Evolutionary conservation across 2,329 filamentous ascomycete species (phyloP).

Genomic region (Albophoma yamanashiensis): DNA sequence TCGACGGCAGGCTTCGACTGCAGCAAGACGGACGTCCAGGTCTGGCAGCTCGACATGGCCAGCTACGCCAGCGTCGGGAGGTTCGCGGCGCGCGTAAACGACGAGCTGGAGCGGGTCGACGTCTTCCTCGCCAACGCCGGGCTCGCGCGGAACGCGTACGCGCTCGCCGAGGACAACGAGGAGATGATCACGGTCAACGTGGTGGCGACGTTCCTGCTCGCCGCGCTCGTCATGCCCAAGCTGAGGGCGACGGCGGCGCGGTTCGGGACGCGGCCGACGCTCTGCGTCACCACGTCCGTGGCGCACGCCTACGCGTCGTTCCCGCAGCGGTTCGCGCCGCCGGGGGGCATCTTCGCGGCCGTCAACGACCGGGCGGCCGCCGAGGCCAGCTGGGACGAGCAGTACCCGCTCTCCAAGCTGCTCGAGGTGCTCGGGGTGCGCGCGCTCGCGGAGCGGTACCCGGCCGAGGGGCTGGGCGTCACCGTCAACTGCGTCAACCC

Average conservation of each 20-base stretch:
- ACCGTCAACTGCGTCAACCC: conserved; percentile 41
- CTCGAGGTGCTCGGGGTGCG: conserved; percentile 17
- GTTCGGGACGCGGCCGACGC: conserved; percentile 11
- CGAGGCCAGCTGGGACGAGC: conserved; percentile 4
- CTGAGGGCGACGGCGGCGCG: conserved; percentile 27
- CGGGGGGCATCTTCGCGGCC: conserved; percentile 14
- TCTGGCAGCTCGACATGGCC: conserved; percentile 39
- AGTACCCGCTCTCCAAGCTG: conserved; percentile 20
- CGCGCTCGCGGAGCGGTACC: conserved; percentile 6
- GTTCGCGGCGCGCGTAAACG: conserved; percentile 26
- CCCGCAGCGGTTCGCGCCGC: conserved; percentile 11
- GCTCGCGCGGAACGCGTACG: conserved; percentile 17
- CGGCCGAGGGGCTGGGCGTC: conserved; percentile 14
- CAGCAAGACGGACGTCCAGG: conserved; percentile 23
- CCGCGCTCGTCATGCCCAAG: conserved; percentile 37
- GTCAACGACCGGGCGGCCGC: conserved; percentile 13
- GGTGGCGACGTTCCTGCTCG: conserved; percentile 39
- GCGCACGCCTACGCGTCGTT: conserved; percentile 16
- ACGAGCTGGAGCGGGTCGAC: conserved; percentile 30
- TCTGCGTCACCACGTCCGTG: conserved; percentile 17
- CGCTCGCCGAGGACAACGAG: conserved; percentile 35
- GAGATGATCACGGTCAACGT: conserved; percentile 40
- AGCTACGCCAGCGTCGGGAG: conserved; percentile 32
- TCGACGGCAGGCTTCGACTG: conserved; percentile 8
- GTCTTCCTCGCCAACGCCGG: conserved; percentile 31